These are phyloP conservation scores for Bryum argenteum DNA, from an alignment of 225 moss, liverwort and hornwort species.

Conservation along the genomic window DNA sequence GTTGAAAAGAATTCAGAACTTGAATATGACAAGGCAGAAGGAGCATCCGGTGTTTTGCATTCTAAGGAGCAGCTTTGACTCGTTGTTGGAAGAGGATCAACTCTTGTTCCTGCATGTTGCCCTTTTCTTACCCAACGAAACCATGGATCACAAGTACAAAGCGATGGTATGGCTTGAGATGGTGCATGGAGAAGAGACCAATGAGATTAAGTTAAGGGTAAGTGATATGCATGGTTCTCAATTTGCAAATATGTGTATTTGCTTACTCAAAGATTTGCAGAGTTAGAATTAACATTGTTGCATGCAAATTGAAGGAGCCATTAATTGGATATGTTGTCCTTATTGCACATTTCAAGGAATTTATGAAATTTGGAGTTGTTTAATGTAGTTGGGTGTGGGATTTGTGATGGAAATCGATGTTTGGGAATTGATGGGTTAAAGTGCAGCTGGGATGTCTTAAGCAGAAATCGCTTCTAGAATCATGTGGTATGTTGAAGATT, in stretches of 20 bases:
- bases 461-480: background rate
- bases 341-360: too few species aligned
- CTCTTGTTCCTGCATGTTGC: slow-evolving; percentile 12
- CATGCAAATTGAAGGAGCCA: too few species aligned
- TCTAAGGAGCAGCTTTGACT: slow-evolving; percentile 17
- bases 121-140: background rate
- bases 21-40: background rate
- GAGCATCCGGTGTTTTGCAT: slow-evolving; percentile 13
- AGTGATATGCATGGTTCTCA: background rate
- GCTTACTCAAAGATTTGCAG: too few species aligned
- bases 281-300: too few species aligned
- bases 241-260: too few species aligned
- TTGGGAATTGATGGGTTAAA: background rate
- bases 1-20: background rate
- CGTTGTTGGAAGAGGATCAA: slow-evolving; percentile 1
- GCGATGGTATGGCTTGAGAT: background rate
- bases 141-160: background rate
- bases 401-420: background rate
- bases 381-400: too few species aligned
- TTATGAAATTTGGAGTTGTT: too few species aligned
- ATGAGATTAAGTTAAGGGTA: too few species aligned
- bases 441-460: slow-evolving; percentile 2
- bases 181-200: background rate
- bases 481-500: accelerated
- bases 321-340: too few species aligned